Conservation (phyloP, 2,329 filamentous ascomycete species). For the Paecilomyces fulvus region DNA sequence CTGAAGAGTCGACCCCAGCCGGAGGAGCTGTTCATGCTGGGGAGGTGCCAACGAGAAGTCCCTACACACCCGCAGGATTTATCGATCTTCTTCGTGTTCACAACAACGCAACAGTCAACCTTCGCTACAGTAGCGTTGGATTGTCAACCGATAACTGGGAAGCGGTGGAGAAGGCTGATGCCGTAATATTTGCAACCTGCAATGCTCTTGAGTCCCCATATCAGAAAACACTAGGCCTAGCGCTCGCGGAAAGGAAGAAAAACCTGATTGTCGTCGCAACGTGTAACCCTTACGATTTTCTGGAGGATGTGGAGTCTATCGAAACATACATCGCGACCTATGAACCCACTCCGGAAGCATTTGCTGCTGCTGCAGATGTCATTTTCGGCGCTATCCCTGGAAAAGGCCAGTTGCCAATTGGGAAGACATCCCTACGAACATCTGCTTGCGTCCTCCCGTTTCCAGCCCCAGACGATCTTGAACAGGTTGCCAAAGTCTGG, state of each 20-base stretch:
- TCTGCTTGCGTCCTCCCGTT: conserved; percentile 11
- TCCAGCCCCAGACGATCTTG: conserved; percentile 17
- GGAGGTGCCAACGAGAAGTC: conserved; percentile 22
- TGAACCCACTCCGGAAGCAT: conserved; percentile 37
- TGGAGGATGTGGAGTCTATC: conserved; percentile 23
- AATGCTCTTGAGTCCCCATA: conserved; percentile 32
- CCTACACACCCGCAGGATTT: conserved; percentile 24
- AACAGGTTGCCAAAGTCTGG: conserved; percentile 25
- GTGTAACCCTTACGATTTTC: conserved; percentile 38
- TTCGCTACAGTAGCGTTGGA: conserved; percentile 23
- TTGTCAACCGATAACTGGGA: conserved; percentile 24
- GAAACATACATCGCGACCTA: conserved; percentile 38
- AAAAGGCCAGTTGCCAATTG: conserved; percentile 30
- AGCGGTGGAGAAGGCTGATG: conserved; percentile 26
- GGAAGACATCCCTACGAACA: conserved; percentile 8
- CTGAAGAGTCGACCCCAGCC: conserved; percentile 23
- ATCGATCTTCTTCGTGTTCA: conserved; percentile 22
- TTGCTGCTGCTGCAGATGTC: conserved; percentile 28
- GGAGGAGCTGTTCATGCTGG: conserved; percentile 32
- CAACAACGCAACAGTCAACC: conserved; percentile 19
- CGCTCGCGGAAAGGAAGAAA: conserved; percentile 20
- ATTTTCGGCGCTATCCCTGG: conserved; percentile 28
- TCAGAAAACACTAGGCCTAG: conserved; percentile 27
- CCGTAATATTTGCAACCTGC: conserved; percentile 31
- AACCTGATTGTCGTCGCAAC: conserved; percentile 33